phyloP scores from a whole-genome alignment of 345 rosid genomes.

The Hirschfeldia incana region DNA sequence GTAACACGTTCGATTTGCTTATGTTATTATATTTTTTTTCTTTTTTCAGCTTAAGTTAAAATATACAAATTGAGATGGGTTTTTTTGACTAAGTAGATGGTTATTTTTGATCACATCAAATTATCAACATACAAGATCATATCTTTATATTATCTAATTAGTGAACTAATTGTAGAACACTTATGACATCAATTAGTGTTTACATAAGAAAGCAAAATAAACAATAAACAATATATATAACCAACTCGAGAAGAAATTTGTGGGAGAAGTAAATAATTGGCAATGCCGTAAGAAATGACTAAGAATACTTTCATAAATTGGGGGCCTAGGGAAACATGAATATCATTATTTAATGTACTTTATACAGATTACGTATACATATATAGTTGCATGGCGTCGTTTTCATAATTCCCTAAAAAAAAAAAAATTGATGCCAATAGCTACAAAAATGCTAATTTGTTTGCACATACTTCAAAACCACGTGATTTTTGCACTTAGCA shows the following conservation, averaged over 20 bases:
- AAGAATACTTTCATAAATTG: constrained; percentile 21
- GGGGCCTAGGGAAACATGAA: constrained; percentile 26
- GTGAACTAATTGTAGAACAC: background rate
- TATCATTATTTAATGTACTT: background rate
- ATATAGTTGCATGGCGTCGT: constrained; percentile 26
- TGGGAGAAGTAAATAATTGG: constrained; percentile 18
- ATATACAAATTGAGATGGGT: too few species aligned
- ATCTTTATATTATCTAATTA: background rate
- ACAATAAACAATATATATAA: background rate
- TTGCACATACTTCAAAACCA: constrained; percentile 38
- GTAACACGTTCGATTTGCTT: too few species aligned
- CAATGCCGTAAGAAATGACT: constrained; percentile 37
- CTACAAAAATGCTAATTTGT: constrained; percentile 36
- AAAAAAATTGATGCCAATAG: background rate
- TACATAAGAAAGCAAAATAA: background rate
- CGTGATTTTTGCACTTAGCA: constrained; percentile 40
- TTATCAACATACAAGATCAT: background rate
- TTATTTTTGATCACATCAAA: background rate
- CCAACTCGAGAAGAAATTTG: constrained; percentile 18
- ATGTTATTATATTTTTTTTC: too few species aligned
- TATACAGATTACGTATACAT: background rate
- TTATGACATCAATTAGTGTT: constrained; percentile 1
- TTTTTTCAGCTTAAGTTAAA: too few species aligned
- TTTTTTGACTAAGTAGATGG: too few species aligned
- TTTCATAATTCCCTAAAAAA: too few species aligned